Conservation (phyloP, 1,284 basidiomycete species). For the Serendipita sp. region DNA sequence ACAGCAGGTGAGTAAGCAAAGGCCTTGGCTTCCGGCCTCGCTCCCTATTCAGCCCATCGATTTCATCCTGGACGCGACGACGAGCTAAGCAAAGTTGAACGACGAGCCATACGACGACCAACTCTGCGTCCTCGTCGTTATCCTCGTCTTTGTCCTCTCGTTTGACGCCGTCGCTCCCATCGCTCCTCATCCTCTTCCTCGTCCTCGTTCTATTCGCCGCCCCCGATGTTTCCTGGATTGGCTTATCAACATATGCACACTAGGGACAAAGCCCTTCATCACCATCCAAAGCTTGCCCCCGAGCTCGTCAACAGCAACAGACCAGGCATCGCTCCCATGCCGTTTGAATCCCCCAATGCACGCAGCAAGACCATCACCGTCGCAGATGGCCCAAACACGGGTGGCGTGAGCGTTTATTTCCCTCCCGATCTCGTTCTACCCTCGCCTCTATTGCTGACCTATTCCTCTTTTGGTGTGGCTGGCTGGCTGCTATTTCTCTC, state of each 20-base stretch:
- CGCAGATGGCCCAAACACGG: slow-evolving; percentile 54
- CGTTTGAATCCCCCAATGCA: slow-evolving; percentile 33
- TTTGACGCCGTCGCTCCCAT: too few relatives aligned
- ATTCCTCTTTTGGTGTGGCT: slow-evolving; percentile 28
- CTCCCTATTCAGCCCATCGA: too few relatives aligned
- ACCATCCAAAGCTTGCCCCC: slow-evolving; percentile 1
- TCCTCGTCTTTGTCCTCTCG: too few relatives aligned
- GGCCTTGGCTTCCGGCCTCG: too few relatives aligned
- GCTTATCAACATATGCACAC: background rate
- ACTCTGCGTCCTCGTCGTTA: too few relatives aligned
- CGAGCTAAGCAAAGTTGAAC: too few relatives aligned
- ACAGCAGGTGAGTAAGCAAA: too few relatives aligned
- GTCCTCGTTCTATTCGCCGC: too few relatives aligned
- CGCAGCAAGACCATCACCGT: slow-evolving; percentile 62
- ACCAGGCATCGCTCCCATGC: slow-evolving; percentile 7
- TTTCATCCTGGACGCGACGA: too few relatives aligned
- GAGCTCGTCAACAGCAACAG: background rate
- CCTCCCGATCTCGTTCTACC: background rate
- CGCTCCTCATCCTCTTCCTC: too few relatives aligned
- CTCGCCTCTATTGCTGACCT: background rate
- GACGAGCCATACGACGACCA: too few relatives aligned
- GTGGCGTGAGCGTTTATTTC: slow-evolving; percentile 43
- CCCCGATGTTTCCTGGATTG: background rate
- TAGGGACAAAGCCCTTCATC: background rate
- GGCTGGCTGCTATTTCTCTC: slow-evolving; percentile 29